phyloP scores from a whole-genome alignment of 2,329 filamentous ascomycete genomes.

The Paecilomyces fulvus region DNA sequence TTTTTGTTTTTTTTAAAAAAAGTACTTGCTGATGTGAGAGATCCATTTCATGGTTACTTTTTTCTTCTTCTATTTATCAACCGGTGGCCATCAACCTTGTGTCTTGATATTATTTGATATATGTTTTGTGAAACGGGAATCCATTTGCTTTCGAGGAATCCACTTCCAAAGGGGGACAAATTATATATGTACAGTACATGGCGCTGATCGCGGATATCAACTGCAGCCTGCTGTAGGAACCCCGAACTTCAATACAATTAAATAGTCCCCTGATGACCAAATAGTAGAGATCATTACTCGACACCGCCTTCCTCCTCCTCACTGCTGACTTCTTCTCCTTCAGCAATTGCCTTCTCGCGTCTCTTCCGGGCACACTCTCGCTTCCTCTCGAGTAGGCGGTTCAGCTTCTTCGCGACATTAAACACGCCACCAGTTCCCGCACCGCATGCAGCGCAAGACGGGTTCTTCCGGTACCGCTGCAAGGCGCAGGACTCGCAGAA shows the following conservation, averaged over 20 bases:
- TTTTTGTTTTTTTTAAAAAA: no score
- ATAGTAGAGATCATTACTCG: not conserved
- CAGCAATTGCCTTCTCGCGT: slow-evolving; percentile 45
- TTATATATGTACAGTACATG: not conserved
- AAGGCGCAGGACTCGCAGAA: slow-evolving; percentile 90
- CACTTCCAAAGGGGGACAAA: no score
- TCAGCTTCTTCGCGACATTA: slow-evolving; percentile 74
- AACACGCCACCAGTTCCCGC: slow-evolving; percentile 82
- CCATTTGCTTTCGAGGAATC: no score
- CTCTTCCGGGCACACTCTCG: slow-evolving; percentile 48
- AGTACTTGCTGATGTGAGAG: no score
- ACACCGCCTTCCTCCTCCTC: slow-evolving; percentile 30
- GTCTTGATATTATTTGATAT: no score
- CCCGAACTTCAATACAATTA: not conserved
- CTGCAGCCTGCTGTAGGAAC: not conserved
- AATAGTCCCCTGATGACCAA: not conserved
- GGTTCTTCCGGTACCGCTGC: slow-evolving; percentile 76
- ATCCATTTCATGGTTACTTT: no score
- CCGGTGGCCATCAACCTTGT: no score
- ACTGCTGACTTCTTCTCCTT: slow-evolving; percentile 43
- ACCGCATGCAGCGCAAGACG: slow-evolving; percentile 77
- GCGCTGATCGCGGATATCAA: not conserved
- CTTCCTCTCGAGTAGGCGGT: slow-evolving; percentile 68
- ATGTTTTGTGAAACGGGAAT: no score
- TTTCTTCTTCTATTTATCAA: no score